Conservation (phyloP, 2,329 filamentous ascomycete species). For the Pseudopithomyces chartarum region DNA sequence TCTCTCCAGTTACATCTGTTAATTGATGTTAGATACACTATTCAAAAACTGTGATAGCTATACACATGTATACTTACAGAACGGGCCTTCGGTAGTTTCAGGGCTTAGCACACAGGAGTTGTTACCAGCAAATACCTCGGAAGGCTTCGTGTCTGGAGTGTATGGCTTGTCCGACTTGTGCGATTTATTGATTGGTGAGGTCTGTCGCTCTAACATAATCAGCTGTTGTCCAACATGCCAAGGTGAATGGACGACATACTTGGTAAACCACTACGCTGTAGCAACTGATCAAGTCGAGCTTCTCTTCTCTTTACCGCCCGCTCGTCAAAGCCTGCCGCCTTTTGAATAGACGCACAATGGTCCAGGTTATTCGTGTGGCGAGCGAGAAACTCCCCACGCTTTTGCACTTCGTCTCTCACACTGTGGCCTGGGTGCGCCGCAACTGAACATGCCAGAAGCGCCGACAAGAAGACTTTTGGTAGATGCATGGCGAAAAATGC, state of each 20-base stretch:
- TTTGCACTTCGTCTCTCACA: neutral
- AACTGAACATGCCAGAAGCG: neutral
- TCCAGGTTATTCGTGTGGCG: neutral
- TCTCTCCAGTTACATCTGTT: slow-evolving; percentile 51
- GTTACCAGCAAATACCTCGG: slow-evolving; percentile 27
- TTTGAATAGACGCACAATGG: slow-evolving; percentile 1
- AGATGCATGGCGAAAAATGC: too few relatives aligned
- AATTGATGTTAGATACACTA: too few relatives aligned
- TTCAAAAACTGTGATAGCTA: too few relatives aligned
- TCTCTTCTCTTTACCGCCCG: neutral
- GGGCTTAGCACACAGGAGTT: slow-evolving; percentile 28
- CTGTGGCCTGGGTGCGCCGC: neutral
- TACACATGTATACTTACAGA: slow-evolving; percentile 15
- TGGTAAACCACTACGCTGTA: neutral
- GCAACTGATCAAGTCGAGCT: neutral
- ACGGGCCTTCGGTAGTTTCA: slow-evolving; percentile 28
- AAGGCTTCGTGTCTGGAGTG: slow-evolving; percentile 16
- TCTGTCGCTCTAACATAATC: too few relatives aligned
- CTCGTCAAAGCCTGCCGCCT: neutral
- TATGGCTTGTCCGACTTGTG: neutral
- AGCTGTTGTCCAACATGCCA: too few relatives aligned
- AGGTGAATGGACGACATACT: neutral
- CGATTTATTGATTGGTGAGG: too few relatives aligned
- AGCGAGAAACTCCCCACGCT: neutral
- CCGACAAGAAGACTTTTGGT: too few relatives aligned